Evolutionary conservation across 2,329 filamentous ascomycete species (phyloP).

Genomic region (Colletotrichum sp.): DNA sequence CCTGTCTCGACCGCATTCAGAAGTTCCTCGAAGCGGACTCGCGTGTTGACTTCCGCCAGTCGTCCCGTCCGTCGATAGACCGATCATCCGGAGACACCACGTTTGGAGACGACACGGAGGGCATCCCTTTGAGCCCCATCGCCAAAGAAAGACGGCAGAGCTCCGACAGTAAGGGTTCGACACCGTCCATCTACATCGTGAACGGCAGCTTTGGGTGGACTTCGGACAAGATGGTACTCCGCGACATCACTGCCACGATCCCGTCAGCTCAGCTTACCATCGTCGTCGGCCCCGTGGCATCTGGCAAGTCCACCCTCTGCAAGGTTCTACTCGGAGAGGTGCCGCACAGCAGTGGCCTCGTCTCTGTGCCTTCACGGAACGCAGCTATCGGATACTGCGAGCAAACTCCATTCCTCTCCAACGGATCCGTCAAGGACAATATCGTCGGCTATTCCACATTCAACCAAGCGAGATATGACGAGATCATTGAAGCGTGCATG

Average conservation of each 20-base stretch:
- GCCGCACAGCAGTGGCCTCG: constrained; percentile 23
- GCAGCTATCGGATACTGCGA: constrained; percentile 35
- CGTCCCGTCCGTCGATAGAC: neutral
- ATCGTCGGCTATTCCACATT: constrained; percentile 24
- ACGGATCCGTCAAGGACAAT: constrained; percentile 27
- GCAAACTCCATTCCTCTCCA: constrained; percentile 30
- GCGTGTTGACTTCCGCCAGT: constrained; percentile 28
- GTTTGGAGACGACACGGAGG: neutral
- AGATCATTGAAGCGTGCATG: constrained; percentile 24
- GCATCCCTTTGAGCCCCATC: neutral
- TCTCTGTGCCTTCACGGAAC: constrained; percentile 8
- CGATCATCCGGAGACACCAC: constrained; percentile 18
- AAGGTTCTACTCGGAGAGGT: constrained; percentile 38
- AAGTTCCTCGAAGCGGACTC: constrained; percentile 35
- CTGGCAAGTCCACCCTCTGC: constrained; percentile 45
- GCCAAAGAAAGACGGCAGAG: neutral
- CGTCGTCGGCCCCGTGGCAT: constrained; percentile 43
- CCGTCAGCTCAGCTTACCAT: constrained; percentile 36
- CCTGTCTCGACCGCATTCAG: constrained; percentile 40
- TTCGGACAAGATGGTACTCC: constrained; percentile 29
- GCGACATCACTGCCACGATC: constrained; percentile 35
- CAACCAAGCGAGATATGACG: constrained; percentile 23
- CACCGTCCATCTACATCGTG: neutral
- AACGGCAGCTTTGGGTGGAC: constrained; percentile 37
- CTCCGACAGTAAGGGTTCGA: neutral